Percentiles rank a stretch among this genome's conserved stretches.
These are phyloP conservation scores for Arabidopsis thaliana DNA, from an alignment of 345 rosid species.

Conservation along the genomic window DNA sequence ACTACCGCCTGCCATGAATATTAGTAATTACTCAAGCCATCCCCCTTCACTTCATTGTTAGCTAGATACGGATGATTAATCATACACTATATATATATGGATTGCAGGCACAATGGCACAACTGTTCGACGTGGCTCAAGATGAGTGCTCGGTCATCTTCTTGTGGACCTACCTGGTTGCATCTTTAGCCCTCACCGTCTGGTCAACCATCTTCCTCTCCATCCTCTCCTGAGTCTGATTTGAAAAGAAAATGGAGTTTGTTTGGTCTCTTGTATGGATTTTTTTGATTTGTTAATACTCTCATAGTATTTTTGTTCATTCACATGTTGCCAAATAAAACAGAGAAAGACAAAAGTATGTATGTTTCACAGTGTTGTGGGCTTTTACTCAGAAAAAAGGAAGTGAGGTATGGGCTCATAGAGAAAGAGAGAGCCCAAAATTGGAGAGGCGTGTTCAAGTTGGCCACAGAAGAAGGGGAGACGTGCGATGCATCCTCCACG, in stretches of 20 bases:
- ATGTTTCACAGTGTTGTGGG: background rate
- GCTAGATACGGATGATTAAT: background rate
- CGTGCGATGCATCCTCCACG: slow-evolving; percentile 30
- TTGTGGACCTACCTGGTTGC: slow-evolving; percentile 90
- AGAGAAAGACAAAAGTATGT: background rate
- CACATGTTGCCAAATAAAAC: slow-evolving; percentile 22
- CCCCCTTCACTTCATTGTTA: background rate
- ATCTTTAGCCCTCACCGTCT: slow-evolving; percentile 72
- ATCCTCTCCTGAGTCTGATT: slow-evolving; percentile 54
- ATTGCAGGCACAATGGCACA: slow-evolving; percentile 88
- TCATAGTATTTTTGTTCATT: background rate
- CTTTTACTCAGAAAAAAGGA: background rate
- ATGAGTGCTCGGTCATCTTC: slow-evolving; percentile 86
- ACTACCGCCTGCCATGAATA: slow-evolving; percentile 93
- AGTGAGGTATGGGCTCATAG: slow-evolving; percentile 7
- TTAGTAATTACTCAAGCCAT: slow-evolving; percentile 52
- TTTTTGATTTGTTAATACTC: slow-evolving; percentile 12
- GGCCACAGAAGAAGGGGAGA: slow-evolving; percentile 12
- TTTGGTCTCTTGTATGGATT: background rate
- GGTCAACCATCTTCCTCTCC: slow-evolving; percentile 89
- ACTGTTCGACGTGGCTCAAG: slow-evolving; percentile 84
- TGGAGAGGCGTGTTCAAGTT: slow-evolving; percentile 35
- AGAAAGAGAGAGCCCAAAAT: slow-evolving; percentile 6
- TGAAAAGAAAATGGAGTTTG: background rate
- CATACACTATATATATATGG: background rate